Base-by-base conservation (phyloP, 2,329 filamentous ascomycete genomes). In the Penicillium frequentans region DNA sequence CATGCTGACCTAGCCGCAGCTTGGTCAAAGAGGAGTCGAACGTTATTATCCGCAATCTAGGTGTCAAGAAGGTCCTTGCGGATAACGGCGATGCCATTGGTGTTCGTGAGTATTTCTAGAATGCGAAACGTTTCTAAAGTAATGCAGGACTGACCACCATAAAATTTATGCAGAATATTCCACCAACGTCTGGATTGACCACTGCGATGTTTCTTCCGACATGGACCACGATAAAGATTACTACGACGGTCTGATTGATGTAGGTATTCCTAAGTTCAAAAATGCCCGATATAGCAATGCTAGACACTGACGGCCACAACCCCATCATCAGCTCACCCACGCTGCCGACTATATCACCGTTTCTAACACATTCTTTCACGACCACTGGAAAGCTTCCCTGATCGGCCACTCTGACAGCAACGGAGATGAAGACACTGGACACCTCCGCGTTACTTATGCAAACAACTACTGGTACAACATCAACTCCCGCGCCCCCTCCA, bases 381-480 rank as follows among this genome's bases (percentile, higher is more conserved):
- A 84, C 73, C 83, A 86, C 80, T 87, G 78, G 77, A 87, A 87
- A 72, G 82, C 79, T n/a, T 83, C 81, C 0, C 77, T 87, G 9
- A 76, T 86, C 55, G 69, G 85, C 14, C 84, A 87, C 79, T 82
- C 79, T 37, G 82, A 87, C 77, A 79, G 60, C 73, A 87, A 87
- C 75, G 74, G 61, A 33, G 74, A 67, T 49, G 82, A 87, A 63
- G 87, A 90, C 75, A 82, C 69, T 8, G 86, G 86, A 62, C 79
- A 86, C 68, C 78, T 89, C 46, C 82, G 77, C 68, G 77, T 90
- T 54, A 89, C 87, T 55, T 87, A 86, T 70, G 80, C 81, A 75
- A 84, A 88, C 79, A 89, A 89, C 81, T 79, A 84, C 78, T 89
- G 81, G 80, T 67, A 69, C 63, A 87, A 88, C 77, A 73, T 88